Evolutionary conservation across 306 rosid genomes (phyloP), one percentile per base, ranked within the genome.

Genomic region (Elaeagnus macrophylla): DNA sequence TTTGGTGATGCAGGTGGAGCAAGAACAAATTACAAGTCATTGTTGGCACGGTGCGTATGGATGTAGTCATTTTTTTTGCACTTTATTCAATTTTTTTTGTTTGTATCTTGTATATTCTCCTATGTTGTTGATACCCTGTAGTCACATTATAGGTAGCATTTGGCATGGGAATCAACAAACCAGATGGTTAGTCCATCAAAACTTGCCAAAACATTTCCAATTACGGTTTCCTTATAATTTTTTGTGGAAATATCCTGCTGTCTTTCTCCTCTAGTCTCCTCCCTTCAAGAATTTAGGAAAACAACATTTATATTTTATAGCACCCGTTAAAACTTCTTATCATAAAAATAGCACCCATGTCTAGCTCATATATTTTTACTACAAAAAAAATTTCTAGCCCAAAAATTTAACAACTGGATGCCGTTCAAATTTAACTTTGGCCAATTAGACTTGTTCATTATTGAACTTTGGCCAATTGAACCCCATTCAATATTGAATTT

Each of bases 161-260:
- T 76, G 97, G 97, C 54, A 90, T 86, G 97, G 97, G 97, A 76
- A 90, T 90, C 83, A 90, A 90, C 75, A 90, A 90, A 72, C 97
- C 95, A 51, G 97, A 90, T 76, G 97, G 94, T 90, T 74, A 79
- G 97, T 79, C 53, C 62, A 57, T 64, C 38, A 41, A 16, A 36
- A 60, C 0, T 41, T 9, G 14, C 17, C 5, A 39, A 57, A 39
- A 10, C 45, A 35, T 53, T 67, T 18, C 35, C 14, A 56, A 15
- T 9, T 45, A n/a, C 37, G 32, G 18, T 17, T 52, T 61, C 48
- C 38, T 0, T 36, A 12, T 37, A 44, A 35, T 45, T 15, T 17
- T 12, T 17, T 54, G 9, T 51, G 37, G 3, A n/a, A 5, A 25
- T 25, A 25, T 25, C 4, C 32, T 25, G 32, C 32, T 25, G 4